Base-by-base conservation (phyloP, 2,329 filamentous ascomycete genomes). In the Hypoxylon sp. region DNA sequence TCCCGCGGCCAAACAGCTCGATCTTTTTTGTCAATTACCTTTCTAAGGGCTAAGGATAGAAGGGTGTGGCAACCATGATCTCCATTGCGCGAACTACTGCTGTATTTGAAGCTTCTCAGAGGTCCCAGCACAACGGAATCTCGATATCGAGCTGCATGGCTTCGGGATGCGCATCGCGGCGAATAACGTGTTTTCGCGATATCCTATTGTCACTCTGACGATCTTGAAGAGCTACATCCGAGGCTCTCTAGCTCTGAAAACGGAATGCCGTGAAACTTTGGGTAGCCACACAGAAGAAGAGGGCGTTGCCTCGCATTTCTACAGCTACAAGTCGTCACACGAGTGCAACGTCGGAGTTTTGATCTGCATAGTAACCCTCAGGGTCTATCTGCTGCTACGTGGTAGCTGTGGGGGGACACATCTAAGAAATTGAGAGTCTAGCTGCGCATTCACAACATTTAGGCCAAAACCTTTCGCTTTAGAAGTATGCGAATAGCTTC, bases 261-360 rank as follows among this genome's bases (percentile, higher is more conserved):
- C 41, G 51, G 28, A 53, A 70, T 61, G 66, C 58, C 46, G 76
- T 77, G 69, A 60, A 62, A 78, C 76, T 65, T 77, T 78, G 68
- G 75, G 76, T 76, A 75, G 69, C 74, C 71, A 75, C 55, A 72
- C 65, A 60, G 68, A 65, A 61, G 61, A 67, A 63, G 45, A 51
- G 60, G 58, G 68, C 65, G 46, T 53, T 56, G 63, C 62, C 53
- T 61, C 51, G 55, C 50, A 30, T 67, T 53, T 69, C 55, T 63
- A 48, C 63, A 65, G 65, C 55, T 38, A 63, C 34, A 57, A 66
- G 32, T 46, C 2, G 74, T 70, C 43, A 52, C 60, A 72, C 73
- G 48, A 45, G 61, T 73, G 52, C 55, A 34, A 73, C 67, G 32
- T 56, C 64, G 63, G 64, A 67, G 67, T 62, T 67, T 68, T 63